Evolutionary conservation across 768 basidiomycete genomes (phyloP), one percentile per base, ranked within the genome.

Genomic region (Trametes elegans): DNA sequence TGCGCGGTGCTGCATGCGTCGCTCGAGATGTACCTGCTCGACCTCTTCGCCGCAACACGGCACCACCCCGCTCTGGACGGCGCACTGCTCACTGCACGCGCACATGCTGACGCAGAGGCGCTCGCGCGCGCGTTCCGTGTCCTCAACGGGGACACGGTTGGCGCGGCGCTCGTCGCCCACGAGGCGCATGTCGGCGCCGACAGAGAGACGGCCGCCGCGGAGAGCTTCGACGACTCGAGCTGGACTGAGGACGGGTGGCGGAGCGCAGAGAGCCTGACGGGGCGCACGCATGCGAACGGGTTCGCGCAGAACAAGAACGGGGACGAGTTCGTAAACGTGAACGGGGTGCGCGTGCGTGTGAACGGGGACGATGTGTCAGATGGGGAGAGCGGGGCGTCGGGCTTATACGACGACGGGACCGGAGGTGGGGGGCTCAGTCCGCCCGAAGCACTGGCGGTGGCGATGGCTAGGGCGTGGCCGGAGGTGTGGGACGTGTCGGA

Each of bases 41-140:
- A 91, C 65, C 72, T 91, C 10, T 86, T 92, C 57, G 77, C 84
- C 24, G 89, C 90, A 3, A 78, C 84, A 21, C 81, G 90, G 7
- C 87, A 91, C 62, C 82, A 85, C 63, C 79, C 82, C 0, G 75
- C 79, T 43, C 70, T 93, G 16, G 90, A 92, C 55, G 85, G 79
- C 14, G 83, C 79, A 58, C 71, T 90, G 50, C 75, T 93, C 21
- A 88, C 83, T 1, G 77, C 75, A 18, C 78, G 76, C 31, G 78
- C 85, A 0, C 76, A 79, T 57, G 73, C 74, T 52, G 88, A 91
- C 60, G 85, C 83, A 8, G 78, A 83, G 60, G 82, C 76, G n/a
- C 78, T 93, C 27, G 75, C 80, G 9, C 78, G 83, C 13, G 90
- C 89, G 4, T 77, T 77, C 45, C 77, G 88, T 11, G 78, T 93